Conservation (phyloP, 202 grass and related monocot genomes). For the Carex arenaria region DNA sequence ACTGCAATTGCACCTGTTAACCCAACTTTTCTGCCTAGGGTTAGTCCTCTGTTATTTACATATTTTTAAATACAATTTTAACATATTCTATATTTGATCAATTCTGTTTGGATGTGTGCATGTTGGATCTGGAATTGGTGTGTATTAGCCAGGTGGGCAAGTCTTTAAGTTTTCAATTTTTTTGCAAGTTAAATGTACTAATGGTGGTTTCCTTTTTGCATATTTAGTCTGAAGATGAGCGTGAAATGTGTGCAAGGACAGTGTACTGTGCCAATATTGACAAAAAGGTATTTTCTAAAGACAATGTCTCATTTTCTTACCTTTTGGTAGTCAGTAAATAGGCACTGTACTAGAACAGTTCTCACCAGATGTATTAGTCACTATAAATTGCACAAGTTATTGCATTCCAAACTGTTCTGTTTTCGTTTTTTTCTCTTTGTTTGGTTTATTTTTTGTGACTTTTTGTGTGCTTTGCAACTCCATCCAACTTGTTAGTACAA, state of each 20-base stretch:
- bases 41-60: slow-evolving; percentile 28
- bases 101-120: background rate
- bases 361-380: background rate
- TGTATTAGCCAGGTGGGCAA: background rate
- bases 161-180: slow-evolving; percentile 10
- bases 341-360: background rate
- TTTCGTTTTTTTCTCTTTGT: background rate
- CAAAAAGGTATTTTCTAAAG: slow-evolving; percentile 67
- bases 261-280: slow-evolving; percentile 99
- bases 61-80: background rate
- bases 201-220: background rate
- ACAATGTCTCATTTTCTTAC: background rate
- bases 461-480: slow-evolving; percentile 11
- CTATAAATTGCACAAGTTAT: background rate
- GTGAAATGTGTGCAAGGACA: slow-evolving; percentile 97
- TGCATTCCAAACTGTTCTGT: background rate
- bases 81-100: background rate
- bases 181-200: slow-evolving; percentile 16
- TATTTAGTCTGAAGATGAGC: slow-evolving; percentile 86
- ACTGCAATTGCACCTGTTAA: slow-evolving; percentile 98
- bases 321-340: background rate
- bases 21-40: slow-evolving; percentile 88
- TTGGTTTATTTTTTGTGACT: slow-evolving; percentile 1
- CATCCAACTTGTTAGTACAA: background rate
- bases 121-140: background rate